These are phyloP conservation scores for Podochytrium sp. DNA, from an alignment of 192 early-diverging fungal genomes.

Conservation along the genomic window DNA sequence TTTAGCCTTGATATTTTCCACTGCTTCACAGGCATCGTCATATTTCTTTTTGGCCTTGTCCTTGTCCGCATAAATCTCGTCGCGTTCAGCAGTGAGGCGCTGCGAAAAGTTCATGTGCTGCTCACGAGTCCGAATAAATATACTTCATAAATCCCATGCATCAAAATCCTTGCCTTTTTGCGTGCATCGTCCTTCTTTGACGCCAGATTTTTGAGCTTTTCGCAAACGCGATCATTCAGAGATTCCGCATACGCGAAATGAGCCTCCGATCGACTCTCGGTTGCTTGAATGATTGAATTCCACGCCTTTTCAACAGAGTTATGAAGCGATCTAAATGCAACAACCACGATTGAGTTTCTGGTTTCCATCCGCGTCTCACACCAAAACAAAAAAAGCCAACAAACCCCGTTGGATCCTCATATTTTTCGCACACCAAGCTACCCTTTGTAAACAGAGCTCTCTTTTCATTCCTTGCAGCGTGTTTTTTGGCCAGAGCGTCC, in stretches of 20 bases:
- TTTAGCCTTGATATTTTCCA: slow-evolving; percentile 61
- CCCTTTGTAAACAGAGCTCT: background rate
- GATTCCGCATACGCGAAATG: slow-evolving; percentile 57
- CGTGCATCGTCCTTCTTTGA: slow-evolving; percentile 67
- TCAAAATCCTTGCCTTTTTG: slow-evolving; percentile 61
- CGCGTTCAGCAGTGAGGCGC: slow-evolving; percentile 60
- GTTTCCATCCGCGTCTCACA: too few species aligned
- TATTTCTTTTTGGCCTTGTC: slow-evolving; percentile 68
- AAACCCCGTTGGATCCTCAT: background rate
- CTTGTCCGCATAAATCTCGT: slow-evolving; percentile 62
- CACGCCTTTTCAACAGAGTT: slow-evolving; percentile 66
- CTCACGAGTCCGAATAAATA: background rate
- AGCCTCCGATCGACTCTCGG: slow-evolving; percentile 52
- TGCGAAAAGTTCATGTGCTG: slow-evolving; percentile 72
- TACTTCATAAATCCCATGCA: background rate
- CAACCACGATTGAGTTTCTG: too few species aligned
- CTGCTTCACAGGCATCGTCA: slow-evolving; percentile 67
- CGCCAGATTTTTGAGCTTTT: slow-evolving; percentile 58
- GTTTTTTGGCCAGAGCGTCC: slow-evolving; percentile 64
- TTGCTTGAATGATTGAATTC: slow-evolving; percentile 61
- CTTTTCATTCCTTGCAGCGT: slow-evolving; percentile 41
- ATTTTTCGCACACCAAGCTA: background rate
- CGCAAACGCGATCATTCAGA: slow-evolving; percentile 52
- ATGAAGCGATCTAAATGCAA: background rate
- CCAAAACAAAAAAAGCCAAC: too few species aligned